Evolutionary conservation across 2,329 filamentous ascomycete species (phyloP), one percentile per base, ranked within the genome.

Genomic region (Ophiostoma novo-ulmi): DNA sequence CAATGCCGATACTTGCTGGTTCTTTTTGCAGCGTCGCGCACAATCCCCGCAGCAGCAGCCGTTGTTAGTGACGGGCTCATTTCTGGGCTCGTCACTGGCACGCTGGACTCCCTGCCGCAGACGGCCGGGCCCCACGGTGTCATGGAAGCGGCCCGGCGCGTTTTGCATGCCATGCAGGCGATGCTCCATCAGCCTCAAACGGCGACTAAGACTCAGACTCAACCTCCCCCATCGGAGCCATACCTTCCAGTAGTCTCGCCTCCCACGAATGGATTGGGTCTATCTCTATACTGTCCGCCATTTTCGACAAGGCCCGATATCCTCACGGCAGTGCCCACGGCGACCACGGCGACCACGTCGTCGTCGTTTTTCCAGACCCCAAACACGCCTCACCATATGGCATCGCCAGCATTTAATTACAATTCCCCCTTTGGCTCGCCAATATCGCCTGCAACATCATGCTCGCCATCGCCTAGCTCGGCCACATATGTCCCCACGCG

Each of bases 1-100:
- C 73, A 74, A 74, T 74, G 72, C 48, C 73, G 73, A 1, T 73
- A 74, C 26, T 39, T 74, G 69, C 58, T 74, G 11, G 52, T 74
- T 1, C 69, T 74, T 5, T 74, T 71, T 66, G 70, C 73, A 1
- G 73, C 71, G 1, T 71, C 71, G 20, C 71, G 72, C 38, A 52
- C 61, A 0, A 17, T 71, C 20, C 70, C 70, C 3, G 38, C 26
- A 0, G 69, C 72, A 20, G 68, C 55, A 4, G 63, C 64, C 2
- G 41, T 70, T 39, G 44, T 72, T 0, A 44, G 63, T 22, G 69
- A 73, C n/a, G 39, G 39, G 1, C 11, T 68, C 39, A 39, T 74
- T 4, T 38, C n/a, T 1, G 63, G 73, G 66, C 72, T 74, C 2
- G 64, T 74, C 35, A 13, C 31, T 3, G 66, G 48, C 38, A 74